These are phyloP conservation scores for Pseudopediastrum boryanum DNA, from an alignment of 139 green algal species.

Conservation along the genomic window DNA sequence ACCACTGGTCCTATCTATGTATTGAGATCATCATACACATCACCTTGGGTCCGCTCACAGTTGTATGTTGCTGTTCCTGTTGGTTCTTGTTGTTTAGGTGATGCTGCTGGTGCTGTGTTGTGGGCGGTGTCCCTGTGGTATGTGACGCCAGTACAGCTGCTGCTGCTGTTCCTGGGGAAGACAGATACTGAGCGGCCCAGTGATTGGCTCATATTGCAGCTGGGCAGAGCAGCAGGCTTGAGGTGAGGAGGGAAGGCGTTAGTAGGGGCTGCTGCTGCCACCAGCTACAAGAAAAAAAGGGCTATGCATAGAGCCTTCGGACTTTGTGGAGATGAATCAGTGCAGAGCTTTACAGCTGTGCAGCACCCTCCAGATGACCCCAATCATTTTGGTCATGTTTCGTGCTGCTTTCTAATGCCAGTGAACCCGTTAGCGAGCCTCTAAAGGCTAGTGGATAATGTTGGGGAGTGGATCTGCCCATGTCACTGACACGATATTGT, in stretches of 20 bases:
- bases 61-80: conserved; percentile 7
- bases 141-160: conserved; percentile 65
- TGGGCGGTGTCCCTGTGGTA: conserved; percentile 68
- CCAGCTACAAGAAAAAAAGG: too few species aligned
- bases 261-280: not conserved
- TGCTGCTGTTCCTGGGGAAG: conserved; percentile 81
- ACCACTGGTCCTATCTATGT: too few species aligned
- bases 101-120: conserved; percentile 51
- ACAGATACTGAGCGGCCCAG: conserved; percentile 75
- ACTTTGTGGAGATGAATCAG: too few species aligned
- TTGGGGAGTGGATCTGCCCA: too few species aligned
- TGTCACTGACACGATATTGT: too few species aligned
- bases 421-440: too few species aligned
- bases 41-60: too few species aligned
- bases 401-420: not conserved
- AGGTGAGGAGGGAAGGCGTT: conserved; percentile 15
- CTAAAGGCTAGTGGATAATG: too few species aligned
- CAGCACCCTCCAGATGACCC: too few species aligned
- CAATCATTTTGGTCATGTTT: not conserved
- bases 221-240: conserved; percentile 22
- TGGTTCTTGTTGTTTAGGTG: conserved; percentile 38
- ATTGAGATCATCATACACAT: too few species aligned
- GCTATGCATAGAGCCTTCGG: too few species aligned
- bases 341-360: too few species aligned
- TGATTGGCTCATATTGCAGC: conserved; percentile 59